Percentiles rank a stretch among this genome's conserved stretches.
These are phyloP conservation scores for Xerocomus potaroensis DNA, from an alignment of 768 basidiomycete genomes.

Conservation along the genomic window DNA sequence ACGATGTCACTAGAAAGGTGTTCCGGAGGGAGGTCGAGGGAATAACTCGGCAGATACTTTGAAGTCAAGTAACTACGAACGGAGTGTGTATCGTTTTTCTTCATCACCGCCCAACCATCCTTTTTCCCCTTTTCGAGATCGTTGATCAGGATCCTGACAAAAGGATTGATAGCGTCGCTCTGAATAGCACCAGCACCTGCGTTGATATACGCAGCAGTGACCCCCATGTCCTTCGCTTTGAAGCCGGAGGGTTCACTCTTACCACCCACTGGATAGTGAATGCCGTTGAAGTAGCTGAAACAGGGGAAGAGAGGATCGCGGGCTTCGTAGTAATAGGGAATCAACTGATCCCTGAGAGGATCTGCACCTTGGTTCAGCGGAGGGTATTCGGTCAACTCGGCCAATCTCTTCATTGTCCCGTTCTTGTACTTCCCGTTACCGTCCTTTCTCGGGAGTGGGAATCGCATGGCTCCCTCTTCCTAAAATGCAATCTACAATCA, in stretches of 20 bases:
- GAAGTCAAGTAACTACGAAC: conserved; percentile 24
- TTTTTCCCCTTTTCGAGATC: conserved; percentile 13
- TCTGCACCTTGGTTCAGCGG: conserved; percentile 8
- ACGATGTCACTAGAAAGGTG: neutral
- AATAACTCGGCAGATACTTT: too few relatives aligned
- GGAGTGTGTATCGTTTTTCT: conserved; percentile 29
- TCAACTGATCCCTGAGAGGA: conserved; percentile 17
- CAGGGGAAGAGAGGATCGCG: conserved; percentile 10
- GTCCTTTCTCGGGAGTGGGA: conserved; percentile 19
- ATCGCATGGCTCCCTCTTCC: conserved; percentile 43
- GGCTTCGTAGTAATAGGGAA: conserved; percentile 17
- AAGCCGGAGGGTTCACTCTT: too few relatives aligned
- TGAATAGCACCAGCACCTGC: neutral
- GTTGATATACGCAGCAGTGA: neutral
- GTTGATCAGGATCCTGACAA: conserved; percentile 3
- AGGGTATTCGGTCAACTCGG: conserved; percentile 24
- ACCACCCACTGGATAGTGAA: neutral
- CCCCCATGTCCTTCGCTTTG: neutral
- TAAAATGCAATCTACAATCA: neutral
- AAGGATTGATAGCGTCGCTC: neutral
- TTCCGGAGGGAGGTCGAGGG: conserved; percentile 18
- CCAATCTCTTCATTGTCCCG: conserved; percentile 28
- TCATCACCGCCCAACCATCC: conserved; percentile 25
- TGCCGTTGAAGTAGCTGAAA: conserved; percentile 4
- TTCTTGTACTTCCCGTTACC: conserved; percentile 12